A percentile compares a stretch with the other conserved stretches of the same genome.
phyloP scores from a whole-genome alignment of 352 stramenopile species.

The Globisporangium okanoganense region DNA sequence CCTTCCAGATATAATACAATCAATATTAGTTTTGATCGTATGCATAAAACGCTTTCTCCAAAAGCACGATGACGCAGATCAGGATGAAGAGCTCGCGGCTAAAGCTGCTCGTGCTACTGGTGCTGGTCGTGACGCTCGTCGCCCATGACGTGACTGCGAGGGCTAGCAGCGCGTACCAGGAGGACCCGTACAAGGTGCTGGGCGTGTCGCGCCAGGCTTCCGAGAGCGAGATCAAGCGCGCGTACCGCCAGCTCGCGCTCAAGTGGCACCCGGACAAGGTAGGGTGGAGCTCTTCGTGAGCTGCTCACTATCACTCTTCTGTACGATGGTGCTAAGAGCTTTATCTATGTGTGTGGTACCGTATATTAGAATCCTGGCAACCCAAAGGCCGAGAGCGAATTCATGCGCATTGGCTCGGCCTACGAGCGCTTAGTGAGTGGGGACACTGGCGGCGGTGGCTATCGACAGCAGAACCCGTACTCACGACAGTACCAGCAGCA shows the following conservation, averaged over 20 bases:
- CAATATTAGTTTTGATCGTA: not conserved
- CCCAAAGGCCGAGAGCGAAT: conserved; percentile 61
- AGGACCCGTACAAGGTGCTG: conserved; percentile 77
- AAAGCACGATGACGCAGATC: not conserved
- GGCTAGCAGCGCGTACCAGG: conserved; percentile 19
- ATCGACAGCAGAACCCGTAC: conserved; percentile 14
- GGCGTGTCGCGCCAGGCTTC: conserved; percentile 55
- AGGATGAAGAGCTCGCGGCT: not conserved
- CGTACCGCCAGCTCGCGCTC: conserved; percentile 80
- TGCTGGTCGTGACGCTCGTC: conserved; percentile 13
- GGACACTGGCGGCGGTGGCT: conserved; percentile 17
- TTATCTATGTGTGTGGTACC: not conserved
- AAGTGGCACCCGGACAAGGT: conserved; percentile 92
- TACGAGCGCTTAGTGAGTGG: conserved; percentile 63
- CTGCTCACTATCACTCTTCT: not conserved
- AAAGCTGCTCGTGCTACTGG: conserved; percentile 15
- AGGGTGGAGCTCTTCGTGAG: conserved; percentile 28
- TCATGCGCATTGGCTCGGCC: conserved; percentile 67
- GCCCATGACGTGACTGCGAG: not conserved
- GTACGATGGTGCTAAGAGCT: not conserved
- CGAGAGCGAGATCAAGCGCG: conserved; percentile 77
- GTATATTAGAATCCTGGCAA: conserved; percentile 52
- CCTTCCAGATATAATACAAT: not conserved
- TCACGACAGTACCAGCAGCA: conserved; percentile 34
- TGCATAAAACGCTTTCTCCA: not conserved